A percentile compares a stretch with the other conserved stretches of the same genome.
These are phyloP conservation scores for Talaromyces atroroseus DNA, from an alignment of 2,329 filamentous ascomycete genomes.

Conservation along the genomic window DNA sequence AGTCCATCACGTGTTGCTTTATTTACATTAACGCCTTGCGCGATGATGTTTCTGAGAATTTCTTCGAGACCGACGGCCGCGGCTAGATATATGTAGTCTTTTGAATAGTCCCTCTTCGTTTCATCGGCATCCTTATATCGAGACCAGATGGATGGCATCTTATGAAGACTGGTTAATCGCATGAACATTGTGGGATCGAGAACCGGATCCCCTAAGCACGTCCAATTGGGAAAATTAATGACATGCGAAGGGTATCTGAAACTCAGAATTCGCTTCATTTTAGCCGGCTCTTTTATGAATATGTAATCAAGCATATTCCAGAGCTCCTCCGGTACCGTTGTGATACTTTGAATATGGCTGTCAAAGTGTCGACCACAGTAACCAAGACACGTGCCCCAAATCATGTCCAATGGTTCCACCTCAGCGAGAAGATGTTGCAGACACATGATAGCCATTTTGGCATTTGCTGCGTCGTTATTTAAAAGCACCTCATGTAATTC, in stretches of 20 bases:
- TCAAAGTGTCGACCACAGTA: conserved; percentile 11
- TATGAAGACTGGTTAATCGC: conserved; percentile 6
- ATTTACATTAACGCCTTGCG: conserved; percentile 9
- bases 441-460: conserved; percentile 10
- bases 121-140: not conserved
- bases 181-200: conserved; percentile 11
- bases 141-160: conserved; percentile 7
- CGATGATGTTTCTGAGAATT: conserved; percentile 1
- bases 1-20: not conserved
- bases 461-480: conserved; percentile 5
- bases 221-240: not conserved
- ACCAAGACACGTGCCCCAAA: not conserved
- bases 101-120: not conserved
- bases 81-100: conserved; percentile 5
- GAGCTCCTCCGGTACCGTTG: conserved; percentile 1
- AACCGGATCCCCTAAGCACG: conserved; percentile 7
- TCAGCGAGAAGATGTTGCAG: conserved; percentile 10
- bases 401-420: not conserved
- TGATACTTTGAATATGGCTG: conserved; percentile 7
- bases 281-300: not conserved
- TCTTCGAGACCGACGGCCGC: not conserved
- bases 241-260: not conserved
- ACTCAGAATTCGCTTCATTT: conserved; percentile 4
- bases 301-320: conserved; percentile 8
- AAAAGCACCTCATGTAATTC: conserved; percentile 7